Evolutionary conservation across 768 basidiomycete genomes (phyloP).

Genomic region (Chalciporus sphaerocephalus): DNA sequence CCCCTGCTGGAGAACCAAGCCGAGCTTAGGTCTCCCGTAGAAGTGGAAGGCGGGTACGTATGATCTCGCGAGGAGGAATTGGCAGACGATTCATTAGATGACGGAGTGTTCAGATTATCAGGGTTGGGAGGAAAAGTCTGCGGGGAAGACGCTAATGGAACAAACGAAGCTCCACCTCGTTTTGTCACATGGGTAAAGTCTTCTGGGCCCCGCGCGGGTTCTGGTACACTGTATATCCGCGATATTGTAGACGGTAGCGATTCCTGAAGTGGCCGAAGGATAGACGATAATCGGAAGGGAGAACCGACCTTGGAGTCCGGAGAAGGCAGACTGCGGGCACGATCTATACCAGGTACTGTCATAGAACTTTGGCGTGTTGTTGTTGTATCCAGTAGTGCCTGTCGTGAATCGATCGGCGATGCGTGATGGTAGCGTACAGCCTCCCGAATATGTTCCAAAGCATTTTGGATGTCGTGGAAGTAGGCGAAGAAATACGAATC

Average conservation of each 20-base stretch:
- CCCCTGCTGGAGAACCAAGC: constrained; percentile 40
- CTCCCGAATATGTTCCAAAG: constrained; percentile 78
- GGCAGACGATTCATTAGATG: constrained; percentile 13
- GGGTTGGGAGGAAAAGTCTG: constrained; percentile 16
- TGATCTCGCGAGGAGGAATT: constrained; percentile 44
- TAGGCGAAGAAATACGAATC: constrained; percentile 96
- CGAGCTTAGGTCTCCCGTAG: constrained; percentile 43
- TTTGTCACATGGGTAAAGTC: constrained; percentile 72
- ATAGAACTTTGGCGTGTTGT: constrained; percentile 32
- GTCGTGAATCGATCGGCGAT: constrained; percentile 18
- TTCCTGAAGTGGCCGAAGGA: constrained; percentile 69
- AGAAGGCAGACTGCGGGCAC: constrained; percentile 37
- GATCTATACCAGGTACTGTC: constrained; percentile 34
- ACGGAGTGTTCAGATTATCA: constrained; percentile 4
- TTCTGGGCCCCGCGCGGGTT: constrained; percentile 41
- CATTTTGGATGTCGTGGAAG: constrained; percentile 74
- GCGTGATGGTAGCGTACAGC: constrained; percentile 58
- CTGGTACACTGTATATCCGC: constrained; percentile 30
- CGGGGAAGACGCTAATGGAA: constrained; percentile 52
- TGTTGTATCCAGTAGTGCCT: constrained; percentile 57
- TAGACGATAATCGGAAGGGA: constrained; percentile 58
- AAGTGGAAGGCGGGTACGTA: constrained; percentile 78
- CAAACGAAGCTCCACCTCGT: constrained; percentile 50
- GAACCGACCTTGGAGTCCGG: constrained; percentile 35
- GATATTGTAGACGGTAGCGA: constrained; percentile 37